phyloP scores from a whole-genome alignment of 208 protist species.

The Trypanosomatidae sp. region DNA sequence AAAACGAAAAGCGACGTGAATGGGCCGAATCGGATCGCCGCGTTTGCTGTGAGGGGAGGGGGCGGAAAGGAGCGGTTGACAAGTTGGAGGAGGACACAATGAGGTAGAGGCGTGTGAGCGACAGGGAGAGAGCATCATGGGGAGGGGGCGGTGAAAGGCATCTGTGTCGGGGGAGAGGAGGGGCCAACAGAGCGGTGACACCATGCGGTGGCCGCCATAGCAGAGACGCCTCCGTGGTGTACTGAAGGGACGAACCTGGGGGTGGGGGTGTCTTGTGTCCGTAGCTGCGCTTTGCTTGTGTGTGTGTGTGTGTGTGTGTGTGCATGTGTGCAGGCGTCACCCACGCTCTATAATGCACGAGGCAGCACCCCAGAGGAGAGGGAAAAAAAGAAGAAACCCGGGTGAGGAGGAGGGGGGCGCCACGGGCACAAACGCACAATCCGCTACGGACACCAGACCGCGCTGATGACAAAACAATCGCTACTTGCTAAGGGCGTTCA shows the following conservation, averaged over 20 bases:
- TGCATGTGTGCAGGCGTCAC: background rate
- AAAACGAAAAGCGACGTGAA: background rate
- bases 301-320: background rate
- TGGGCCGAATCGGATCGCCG: background rate
- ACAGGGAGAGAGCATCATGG: background rate
- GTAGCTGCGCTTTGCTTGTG: background rate
- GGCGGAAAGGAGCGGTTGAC: background rate
- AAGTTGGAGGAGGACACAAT: background rate
- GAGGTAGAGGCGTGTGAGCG: background rate
- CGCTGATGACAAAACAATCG: background rate
- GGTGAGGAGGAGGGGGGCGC: background rate
- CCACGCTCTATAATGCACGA: background rate
- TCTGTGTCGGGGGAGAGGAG: background rate
- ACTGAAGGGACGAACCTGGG: background rate
- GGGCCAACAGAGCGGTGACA: background rate
- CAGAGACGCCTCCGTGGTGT: background rate
- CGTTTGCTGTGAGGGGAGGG: background rate
- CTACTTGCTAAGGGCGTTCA: slow-evolving; percentile 31
- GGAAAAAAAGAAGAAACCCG: background rate
- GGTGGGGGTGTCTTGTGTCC: background rate
- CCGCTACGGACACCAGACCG: background rate
- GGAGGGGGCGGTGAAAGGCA: background rate
- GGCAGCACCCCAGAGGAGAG: background rate
- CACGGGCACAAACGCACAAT: background rate
- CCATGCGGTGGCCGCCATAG: background rate